phyloP scores from a whole-genome alignment of 2,329 filamentous ascomycete species.

The Fusarium nurragi region DNA sequence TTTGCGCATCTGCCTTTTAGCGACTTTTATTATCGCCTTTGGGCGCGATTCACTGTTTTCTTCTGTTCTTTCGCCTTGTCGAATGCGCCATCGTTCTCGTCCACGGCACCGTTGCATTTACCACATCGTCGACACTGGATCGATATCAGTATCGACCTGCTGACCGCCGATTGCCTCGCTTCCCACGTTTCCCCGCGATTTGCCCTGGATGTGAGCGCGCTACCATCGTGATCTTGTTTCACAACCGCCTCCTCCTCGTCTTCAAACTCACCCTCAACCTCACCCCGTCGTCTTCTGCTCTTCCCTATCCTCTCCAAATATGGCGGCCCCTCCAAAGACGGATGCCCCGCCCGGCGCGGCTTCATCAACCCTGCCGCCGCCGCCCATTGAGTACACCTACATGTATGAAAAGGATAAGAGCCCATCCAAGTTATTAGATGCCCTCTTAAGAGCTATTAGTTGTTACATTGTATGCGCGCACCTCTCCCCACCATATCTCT shows the following conservation, averaged over 20 bases:
- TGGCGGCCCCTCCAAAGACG: constrained; percentile 42
- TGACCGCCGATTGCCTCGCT: constrained; percentile 39
- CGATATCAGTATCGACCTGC: constrained; percentile 17
- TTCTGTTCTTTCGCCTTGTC: not conserved
- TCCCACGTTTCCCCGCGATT: constrained; percentile 31
- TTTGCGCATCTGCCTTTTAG: constrained; percentile 6
- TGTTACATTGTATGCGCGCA: constrained; percentile 71
- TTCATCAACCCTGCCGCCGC: constrained; percentile 41
- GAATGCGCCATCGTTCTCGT: constrained; percentile 33
- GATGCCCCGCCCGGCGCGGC: constrained; percentile 37
- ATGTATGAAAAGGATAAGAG: constrained; percentile 75
- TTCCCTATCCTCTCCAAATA: constrained; percentile 18
- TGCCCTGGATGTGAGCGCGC: constrained; percentile 36
- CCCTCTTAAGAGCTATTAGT: constrained; percentile 74
- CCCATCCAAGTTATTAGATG: constrained; percentile 72
- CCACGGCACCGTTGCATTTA: constrained; percentile 13
- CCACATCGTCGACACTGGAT: constrained; percentile 17
- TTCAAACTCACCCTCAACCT: not conserved
- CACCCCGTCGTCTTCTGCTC: not conserved
- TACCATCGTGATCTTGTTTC: constrained; percentile 3
- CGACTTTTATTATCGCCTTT: constrained; percentile 11
- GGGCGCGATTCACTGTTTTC: not conserved
- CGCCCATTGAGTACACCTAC: constrained; percentile 65
- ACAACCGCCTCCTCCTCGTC: constrained; percentile 7
- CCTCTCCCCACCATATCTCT: not conserved